These are phyloP conservation scores for Alternaria hordeiaustralica DNA, from an alignment of 2,329 filamentous ascomycete genomes.

Conservation along the genomic window DNA sequence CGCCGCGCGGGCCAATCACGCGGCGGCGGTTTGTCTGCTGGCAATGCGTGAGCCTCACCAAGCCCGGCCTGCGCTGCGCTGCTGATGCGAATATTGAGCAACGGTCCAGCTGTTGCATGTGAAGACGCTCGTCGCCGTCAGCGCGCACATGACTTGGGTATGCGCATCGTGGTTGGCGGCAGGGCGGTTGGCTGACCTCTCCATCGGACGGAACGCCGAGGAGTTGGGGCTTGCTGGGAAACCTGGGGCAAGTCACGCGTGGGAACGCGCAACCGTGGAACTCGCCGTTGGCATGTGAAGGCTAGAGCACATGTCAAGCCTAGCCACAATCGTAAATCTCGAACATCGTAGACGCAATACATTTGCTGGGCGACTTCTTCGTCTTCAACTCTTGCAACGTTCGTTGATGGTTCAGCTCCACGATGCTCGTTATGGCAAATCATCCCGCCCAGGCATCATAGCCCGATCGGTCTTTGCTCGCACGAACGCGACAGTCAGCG, in stretches of 20 bases:
- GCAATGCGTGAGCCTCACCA: conserved; percentile 4
- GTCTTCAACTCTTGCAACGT: background rate
- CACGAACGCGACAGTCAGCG: conserved; percentile 20
- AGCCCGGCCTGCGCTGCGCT: conserved; percentile 15
- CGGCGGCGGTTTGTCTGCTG: conserved; percentile 33
- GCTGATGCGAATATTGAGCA: background rate
- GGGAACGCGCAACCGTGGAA: background rate
- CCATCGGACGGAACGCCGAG: conserved; percentile 11
- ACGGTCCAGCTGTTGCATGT: conserved; percentile 23
- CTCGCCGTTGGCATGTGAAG: conserved; percentile 33
- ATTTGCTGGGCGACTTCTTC: background rate
- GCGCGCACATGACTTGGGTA: conserved; percentile 20
- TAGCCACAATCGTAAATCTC: background rate
- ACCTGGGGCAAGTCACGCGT: conserved; percentile 31
- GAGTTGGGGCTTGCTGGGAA: conserved; percentile 13
- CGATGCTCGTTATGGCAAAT: conserved; percentile 26
- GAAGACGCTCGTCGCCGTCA: conserved; percentile 20
- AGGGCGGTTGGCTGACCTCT: conserved; percentile 15
- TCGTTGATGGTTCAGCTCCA: background rate
- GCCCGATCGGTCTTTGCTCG: conserved; percentile 36
- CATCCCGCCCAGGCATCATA: conserved; percentile 25
- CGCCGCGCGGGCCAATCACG: conserved; percentile 26
- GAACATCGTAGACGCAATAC: conserved; percentile 1
- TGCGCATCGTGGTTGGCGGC: conserved; percentile 12
- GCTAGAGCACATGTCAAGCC: conserved; percentile 8